Evolutionary conservation across 2,329 filamentous ascomycete genomes (phyloP).

Genomic region (Fusarium decemcellulare): DNA sequence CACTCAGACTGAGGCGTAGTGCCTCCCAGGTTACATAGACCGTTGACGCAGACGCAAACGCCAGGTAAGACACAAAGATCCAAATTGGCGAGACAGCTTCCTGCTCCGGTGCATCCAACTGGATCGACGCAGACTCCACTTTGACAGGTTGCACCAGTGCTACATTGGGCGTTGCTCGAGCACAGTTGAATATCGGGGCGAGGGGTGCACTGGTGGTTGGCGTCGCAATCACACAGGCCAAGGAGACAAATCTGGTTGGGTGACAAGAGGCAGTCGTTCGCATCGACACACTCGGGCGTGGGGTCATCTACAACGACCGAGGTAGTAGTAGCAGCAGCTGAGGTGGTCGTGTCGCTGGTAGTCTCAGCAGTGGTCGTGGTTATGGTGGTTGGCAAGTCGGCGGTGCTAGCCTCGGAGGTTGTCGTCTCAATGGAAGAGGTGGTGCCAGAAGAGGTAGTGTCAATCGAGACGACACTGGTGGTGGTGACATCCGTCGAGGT

Average conservation of each 20-base stretch:
- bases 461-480: background rate
- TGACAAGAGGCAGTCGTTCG: slow-evolving; percentile 26
- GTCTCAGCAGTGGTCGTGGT: background rate
- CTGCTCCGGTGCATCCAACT: background rate
- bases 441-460: background rate
- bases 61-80: slow-evolving; percentile 25
- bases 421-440: background rate
- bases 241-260: slow-evolving; percentile 20
- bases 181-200: slow-evolving; percentile 10
- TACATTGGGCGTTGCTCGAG: slow-evolving; percentile 10
- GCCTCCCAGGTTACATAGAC: slow-evolving; percentile 21
- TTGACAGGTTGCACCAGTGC: slow-evolving; percentile 14
- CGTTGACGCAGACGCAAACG: slow-evolving; percentile 31
- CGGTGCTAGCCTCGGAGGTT: background rate
- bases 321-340: background rate
- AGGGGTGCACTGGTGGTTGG: slow-evolving; percentile 14
- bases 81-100: slow-evolving; percentile 18
- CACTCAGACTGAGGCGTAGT: background rate
- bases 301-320: background rate
- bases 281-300: background rate
- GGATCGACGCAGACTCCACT: slow-evolving; percentile 25
- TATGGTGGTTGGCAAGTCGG: background rate
- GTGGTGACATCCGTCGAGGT: background rate
- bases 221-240: slow-evolving; percentile 30
- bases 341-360: background rate